A percentile compares a stretch with the other conserved stretches of the same genome.
These are phyloP conservation scores for Alternaria novae-zelandiae DNA, from an alignment of 2,329 filamentous ascomycete species.

Conservation along the genomic window DNA sequence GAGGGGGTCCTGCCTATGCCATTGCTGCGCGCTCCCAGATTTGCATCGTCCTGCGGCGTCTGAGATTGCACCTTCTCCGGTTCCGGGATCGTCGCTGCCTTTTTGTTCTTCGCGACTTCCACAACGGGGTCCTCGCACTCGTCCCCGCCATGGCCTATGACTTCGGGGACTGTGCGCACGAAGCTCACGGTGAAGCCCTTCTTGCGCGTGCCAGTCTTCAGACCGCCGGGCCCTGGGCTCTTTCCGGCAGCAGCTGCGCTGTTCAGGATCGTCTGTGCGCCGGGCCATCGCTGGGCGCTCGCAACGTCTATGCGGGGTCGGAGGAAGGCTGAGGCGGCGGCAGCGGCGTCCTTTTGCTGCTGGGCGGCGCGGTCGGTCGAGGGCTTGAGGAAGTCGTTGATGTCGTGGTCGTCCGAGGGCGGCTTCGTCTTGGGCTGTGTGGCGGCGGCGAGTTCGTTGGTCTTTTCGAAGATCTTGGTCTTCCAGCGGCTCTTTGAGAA, in stretches of 20 bases:
- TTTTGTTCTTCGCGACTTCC: conserved; percentile 70
- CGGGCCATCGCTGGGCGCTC: conserved; percentile 59
- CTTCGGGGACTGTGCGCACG: conserved; percentile 71
- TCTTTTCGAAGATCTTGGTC: conserved; percentile 55
- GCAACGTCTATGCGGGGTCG: conserved; percentile 57
- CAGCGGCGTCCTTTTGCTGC: conserved; percentile 33
- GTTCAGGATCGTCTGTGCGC: conserved; percentile 52
- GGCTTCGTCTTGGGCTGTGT: conserved; percentile 36
- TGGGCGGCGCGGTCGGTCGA: conserved; percentile 55
- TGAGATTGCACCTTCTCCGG: conserved; percentile 24
- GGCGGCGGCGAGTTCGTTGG: conserved; percentile 44
- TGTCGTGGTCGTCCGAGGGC: conserved; percentile 48
- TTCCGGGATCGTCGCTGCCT: conserved; percentile 27
- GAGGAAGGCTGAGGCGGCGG: conserved; percentile 34
- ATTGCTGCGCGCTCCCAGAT: conserved; percentile 32
- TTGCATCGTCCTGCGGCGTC: conserved; percentile 38
- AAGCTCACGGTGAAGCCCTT: conserved; percentile 80
- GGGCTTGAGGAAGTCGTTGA: conserved; percentile 65
- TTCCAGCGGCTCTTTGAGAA: conserved; percentile 56
- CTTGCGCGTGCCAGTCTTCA: conserved; percentile 51
- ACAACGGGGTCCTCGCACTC: conserved; percentile 75
- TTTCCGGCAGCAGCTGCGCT: conserved; percentile 39
- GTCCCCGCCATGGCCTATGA: conserved; percentile 92
- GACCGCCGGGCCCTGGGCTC: conserved; percentile 46
- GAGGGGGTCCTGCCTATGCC: conserved; percentile 37